These are phyloP conservation scores for Rosellinia necatrix DNA, from an alignment of 2,329 filamentous ascomycete genomes.

Conservation along the genomic window DNA sequence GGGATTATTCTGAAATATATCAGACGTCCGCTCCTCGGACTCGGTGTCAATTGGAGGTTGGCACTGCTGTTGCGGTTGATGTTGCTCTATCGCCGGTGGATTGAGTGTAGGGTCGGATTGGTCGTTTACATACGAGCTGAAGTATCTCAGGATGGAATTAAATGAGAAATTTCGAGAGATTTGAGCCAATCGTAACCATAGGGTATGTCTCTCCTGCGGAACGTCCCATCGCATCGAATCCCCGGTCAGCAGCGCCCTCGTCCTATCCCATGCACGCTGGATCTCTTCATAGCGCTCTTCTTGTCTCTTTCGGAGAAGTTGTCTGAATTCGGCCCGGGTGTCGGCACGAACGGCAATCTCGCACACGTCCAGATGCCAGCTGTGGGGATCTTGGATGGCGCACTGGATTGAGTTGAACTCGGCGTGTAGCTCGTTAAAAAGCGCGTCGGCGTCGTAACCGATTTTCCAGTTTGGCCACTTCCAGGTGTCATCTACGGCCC, in stretches of 20 bases:
- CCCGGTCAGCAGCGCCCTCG: neutral
- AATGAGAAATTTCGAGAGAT: constrained; percentile 14
- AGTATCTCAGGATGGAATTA: constrained; percentile 5
- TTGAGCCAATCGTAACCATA: neutral
- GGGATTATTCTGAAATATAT: no score
- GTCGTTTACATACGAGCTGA: constrained; percentile 1
- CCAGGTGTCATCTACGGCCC: neutral
- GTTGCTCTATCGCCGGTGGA: neutral
- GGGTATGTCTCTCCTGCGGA: neutral
- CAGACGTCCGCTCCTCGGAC: no score
- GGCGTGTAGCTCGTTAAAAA: constrained; percentile 4
- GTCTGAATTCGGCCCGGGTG: neutral
- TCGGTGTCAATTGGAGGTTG: neutral
- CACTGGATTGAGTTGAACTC: constrained; percentile 5
- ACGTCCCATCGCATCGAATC: neutral
- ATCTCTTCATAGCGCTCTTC: constrained; percentile 6
- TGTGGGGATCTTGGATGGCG: constrained; percentile 14
- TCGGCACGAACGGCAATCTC: neutral
- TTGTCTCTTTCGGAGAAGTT: constrained; percentile 3
- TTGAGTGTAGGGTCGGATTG: neutral
- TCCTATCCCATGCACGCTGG: neutral
- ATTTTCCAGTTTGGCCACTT: constrained; percentile 15
- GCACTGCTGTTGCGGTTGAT: neutral
- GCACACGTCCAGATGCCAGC: constrained; percentile 14
- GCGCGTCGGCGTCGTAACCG: neutral